Evolutionary conservation across 306 rosid species (phyloP).

Genomic region (Quercus rubra): DNA sequence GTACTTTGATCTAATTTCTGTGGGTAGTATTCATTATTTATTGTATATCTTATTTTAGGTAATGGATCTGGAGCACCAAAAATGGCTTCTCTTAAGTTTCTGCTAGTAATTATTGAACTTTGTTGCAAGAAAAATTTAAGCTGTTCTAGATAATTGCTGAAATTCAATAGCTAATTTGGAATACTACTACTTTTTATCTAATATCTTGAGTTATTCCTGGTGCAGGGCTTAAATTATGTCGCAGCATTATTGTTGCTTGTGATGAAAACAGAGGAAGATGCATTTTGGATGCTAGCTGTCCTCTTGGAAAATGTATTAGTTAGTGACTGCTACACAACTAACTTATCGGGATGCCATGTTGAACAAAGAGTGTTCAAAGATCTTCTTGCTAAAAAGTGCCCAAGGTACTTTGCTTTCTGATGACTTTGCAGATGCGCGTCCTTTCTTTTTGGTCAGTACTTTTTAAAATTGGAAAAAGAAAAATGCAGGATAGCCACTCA

Average conservation of each 20-base stretch:
- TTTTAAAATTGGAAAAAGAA: constrained; percentile 27
- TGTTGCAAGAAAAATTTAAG: neutral
- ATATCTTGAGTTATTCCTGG: constrained; percentile 13
- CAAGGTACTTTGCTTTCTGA: constrained; percentile 51
- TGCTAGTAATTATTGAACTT: neutral
- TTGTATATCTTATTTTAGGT: neutral
- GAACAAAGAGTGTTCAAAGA: constrained; percentile 98
- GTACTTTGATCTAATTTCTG: neutral
- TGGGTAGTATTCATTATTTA: neutral
- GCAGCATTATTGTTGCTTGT: constrained; percentile 94
- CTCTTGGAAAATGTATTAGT: constrained; percentile 92
- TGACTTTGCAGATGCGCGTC: neutral
- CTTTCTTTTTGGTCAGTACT: constrained; percentile 16
- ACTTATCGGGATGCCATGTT: constrained; percentile 97
- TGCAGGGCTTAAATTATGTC: constrained; percentile 94
- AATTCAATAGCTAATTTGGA: constrained; percentile 12
- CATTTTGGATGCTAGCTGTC: constrained; percentile 99
- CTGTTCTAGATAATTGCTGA: neutral
- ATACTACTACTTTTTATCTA: constrained; percentile 17
- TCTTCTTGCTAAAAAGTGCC: constrained; percentile 74
- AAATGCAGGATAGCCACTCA: constrained; percentile 80
- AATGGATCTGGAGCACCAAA: neutral
- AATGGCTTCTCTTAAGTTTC: neutral
- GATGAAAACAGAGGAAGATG: constrained; percentile 98
- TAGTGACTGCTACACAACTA: constrained; percentile 87